A percentile compares a stretch with the other conserved stretches of the same genome.
phyloP scores from a whole-genome alignment of 2,329 filamentous ascomycete genomes.

The Massarina eburnea region DNA sequence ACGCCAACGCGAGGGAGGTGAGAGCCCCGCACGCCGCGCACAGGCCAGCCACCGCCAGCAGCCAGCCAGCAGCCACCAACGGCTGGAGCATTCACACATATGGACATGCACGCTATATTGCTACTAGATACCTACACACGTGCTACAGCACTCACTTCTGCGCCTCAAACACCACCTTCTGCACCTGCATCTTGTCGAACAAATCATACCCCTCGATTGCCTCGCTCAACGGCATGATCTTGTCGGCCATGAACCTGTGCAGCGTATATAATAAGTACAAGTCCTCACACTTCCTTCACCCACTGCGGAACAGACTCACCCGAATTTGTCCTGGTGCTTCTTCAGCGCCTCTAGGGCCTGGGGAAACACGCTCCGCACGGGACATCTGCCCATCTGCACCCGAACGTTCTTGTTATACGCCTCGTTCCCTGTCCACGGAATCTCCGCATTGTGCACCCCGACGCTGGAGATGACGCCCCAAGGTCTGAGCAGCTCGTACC shows the following conservation, averaged over 20 bases:
- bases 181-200: constrained; percentile 57
- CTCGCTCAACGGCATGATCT: constrained; percentile 54
- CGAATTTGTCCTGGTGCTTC: constrained; percentile 53
- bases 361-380: constrained; percentile 53
- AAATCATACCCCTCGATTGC: constrained; percentile 56
- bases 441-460: constrained; percentile 53
- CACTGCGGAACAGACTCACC: constrained; percentile 25
- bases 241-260: constrained; percentile 54
- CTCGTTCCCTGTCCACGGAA: constrained; percentile 51
- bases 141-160: constrained; percentile 33
- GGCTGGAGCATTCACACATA: no score
- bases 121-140: background rate
- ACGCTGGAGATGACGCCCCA: constrained; percentile 53
- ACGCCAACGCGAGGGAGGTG: background rate
- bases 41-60: no score
- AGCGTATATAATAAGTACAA: no score
- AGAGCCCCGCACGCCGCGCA: no score
- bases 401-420: constrained; percentile 55
- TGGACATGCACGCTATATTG: background rate
- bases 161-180: constrained; percentile 56
- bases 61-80: no score
- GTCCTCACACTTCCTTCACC: background rate
- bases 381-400: constrained; percentile 54
- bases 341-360: constrained; percentile 49
- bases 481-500: constrained; percentile 52